A percentile compares a stretch with the other conserved stretches of the same genome.
Conservation (phyloP, 2,329 filamentous ascomycete genomes). For the Madurella mycetomatis region DNA sequence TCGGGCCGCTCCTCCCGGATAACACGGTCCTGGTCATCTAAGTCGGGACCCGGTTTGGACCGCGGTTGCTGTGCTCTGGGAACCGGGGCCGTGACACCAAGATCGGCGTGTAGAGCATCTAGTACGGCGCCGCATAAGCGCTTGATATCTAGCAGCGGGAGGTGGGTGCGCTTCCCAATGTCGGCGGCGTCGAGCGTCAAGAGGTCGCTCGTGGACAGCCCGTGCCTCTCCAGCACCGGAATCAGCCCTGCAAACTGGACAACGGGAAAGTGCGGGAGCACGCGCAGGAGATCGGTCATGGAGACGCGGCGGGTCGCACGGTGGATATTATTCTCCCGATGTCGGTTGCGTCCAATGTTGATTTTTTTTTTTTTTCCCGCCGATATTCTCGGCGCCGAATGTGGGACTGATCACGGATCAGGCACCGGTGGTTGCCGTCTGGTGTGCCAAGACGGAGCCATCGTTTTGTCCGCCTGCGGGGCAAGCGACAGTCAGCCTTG, state of each 20-base stretch:
- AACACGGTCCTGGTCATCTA: background rate
- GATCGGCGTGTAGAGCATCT: conserved; percentile 61
- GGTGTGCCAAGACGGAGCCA: background rate
- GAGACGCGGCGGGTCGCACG: conserved; percentile 9
- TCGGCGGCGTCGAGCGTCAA: conserved; percentile 78
- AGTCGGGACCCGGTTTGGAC: too few relatives aligned
- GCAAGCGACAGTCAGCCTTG: background rate
- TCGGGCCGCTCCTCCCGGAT: background rate
- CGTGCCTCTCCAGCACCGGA: conserved; percentile 71
- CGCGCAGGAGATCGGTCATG: conserved; percentile 83
- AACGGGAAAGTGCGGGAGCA: conserved; percentile 75
- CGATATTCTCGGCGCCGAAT: background rate
- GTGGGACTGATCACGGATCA: background rate
- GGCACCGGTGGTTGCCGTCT: background rate
- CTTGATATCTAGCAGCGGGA: conserved; percentile 76
- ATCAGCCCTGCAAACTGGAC: conserved; percentile 69
- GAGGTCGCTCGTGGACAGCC: conserved; percentile 76
- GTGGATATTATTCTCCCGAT: too few relatives aligned
- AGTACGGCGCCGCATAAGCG: conserved; percentile 66
- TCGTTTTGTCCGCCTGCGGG: background rate
- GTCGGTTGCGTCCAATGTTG: too few relatives aligned
- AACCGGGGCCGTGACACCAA: conserved; percentile 31
- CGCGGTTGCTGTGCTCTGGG: too few relatives aligned
- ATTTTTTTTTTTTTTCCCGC: too few relatives aligned
- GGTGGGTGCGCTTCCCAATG: conserved; percentile 77